These are phyloP conservation scores for Puccinia novopanici DNA, from an alignment of 1,284 basidiomycete genomes.

Conservation along the genomic window DNA sequence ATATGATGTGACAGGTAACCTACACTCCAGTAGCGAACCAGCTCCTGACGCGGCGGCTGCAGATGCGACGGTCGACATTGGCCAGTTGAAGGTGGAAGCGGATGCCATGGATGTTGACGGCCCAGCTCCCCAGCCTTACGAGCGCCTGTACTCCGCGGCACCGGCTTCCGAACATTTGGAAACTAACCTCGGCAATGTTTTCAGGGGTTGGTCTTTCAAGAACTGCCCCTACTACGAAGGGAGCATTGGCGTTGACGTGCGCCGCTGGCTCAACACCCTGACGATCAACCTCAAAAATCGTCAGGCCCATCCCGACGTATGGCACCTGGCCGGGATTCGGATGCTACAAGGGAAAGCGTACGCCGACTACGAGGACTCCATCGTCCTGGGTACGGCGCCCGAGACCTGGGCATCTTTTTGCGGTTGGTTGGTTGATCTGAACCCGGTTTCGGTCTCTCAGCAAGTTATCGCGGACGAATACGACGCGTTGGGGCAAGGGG, in stretches of 20 bases:
- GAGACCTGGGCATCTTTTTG: background rate
- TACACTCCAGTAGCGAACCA: no score
- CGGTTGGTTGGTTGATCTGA: background rate
- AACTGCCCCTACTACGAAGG: background rate
- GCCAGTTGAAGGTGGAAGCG: no score
- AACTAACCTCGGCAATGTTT: background rate
- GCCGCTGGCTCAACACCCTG: no score
- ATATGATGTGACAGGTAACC: no score
- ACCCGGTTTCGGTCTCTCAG: background rate
- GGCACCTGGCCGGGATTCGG: background rate
- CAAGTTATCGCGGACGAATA: background rate
- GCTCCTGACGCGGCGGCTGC: no score
- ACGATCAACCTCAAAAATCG: no score
- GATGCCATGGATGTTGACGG: background rate
- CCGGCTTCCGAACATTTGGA: background rate
- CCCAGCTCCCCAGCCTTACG: background rate
- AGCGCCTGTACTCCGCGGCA: background rate
- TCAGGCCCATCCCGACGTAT: no score
- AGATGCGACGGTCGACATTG: no score
- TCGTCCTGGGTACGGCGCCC: background rate
- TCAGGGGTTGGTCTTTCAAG: background rate
- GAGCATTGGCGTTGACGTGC: background rate
- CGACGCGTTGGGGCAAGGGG: background rate
- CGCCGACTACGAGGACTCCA: background rate
- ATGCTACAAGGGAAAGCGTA: background rate